Evolutionary conservation across 2,329 filamentous ascomycete genomes (phyloP), one percentile per base, ranked within the genome.

Genomic region (Colletotrichum navitas): DNA sequence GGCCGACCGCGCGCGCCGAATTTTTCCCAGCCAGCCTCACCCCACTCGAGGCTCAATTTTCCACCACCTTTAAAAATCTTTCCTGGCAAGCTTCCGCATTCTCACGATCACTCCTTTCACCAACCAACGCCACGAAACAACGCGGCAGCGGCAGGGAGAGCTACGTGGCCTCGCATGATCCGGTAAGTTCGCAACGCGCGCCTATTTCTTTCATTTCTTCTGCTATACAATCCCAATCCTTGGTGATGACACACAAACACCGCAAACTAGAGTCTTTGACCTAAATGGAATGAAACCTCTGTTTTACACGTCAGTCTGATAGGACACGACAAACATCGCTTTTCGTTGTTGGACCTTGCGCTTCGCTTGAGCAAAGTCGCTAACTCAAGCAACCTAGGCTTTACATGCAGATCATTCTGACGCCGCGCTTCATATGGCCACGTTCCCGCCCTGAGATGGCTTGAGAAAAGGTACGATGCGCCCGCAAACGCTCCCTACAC

Each of bases 231-330:
- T 29, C 41, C 59, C 55, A 75, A 73, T 74, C 75, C 79, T 85
- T 83, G 83, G 81, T 94, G 93, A 95, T 95, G 93, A 95, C 91
- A 94, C 84, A 82, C 86, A 85, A 87, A 88, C 91, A 94, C 92
- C 92, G 89, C 83, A 91, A 95, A 95, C 93, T 97, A 97, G 94
- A 97, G 94, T 97, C 94, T 97, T 96, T 96, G 94, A 97, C 91
- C 92, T 86, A 81, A 63, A 81, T 82, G 87, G 90, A 88, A 92
- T 95, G 93, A 95, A 95, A 95, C 91, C 83, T 90, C 83, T 81
- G 87, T 89, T 90, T 93, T 91, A 89, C 91, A 95, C 93, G 93
- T 96, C 93, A 96, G 93, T 94, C 93, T 96, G 93, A 96, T 87
- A 62, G 83, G 80, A 80, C 75, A 74, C 67, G 55, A 61, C 34